Conservation (phyloP, 768 basidiomycete species). For the Amanita exitialis region DNA sequence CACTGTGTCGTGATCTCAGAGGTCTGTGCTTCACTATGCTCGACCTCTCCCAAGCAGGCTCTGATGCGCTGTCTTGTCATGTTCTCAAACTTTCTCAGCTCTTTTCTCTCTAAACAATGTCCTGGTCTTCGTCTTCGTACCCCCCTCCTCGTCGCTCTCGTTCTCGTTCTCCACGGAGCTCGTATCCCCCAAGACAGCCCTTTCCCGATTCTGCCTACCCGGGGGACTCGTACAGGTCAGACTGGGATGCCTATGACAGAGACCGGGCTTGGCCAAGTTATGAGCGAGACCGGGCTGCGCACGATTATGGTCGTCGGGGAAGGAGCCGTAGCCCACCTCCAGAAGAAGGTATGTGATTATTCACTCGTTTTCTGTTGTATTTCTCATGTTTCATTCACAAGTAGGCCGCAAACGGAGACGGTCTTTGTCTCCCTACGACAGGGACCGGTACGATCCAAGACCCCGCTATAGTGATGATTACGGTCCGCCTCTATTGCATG, state of each 20-base stretch:
- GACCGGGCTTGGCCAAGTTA: conserved; percentile 57
- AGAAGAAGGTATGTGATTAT: conserved; percentile 48
- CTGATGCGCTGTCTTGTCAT: conserved; percentile 55
- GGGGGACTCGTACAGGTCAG: conserved; percentile 45
- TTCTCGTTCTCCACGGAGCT: conserved; percentile 68
- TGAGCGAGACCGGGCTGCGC: conserved; percentile 58
- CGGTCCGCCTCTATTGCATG: conserved; percentile 35
- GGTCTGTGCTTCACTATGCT: conserved; percentile 93
- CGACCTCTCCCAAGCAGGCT: conserved; percentile 69
- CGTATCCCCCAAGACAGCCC: conserved; percentile 43
- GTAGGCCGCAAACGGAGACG: conserved; percentile 70
- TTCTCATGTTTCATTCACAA: conserved; percentile 14
- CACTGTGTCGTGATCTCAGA: conserved; percentile 58
- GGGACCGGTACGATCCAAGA: conserved; percentile 75
- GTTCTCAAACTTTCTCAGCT: conserved; percentile 48
- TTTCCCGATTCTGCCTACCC: conserved; percentile 49
- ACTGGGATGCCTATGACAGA: conserved; percentile 68
- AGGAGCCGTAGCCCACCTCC: conserved; percentile 68
- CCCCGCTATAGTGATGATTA: conserved; percentile 77
- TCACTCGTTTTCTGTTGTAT: not conserved
- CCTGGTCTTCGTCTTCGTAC: conserved; percentile 72
- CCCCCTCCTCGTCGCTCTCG: conserved; percentile 70
- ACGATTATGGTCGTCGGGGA: conserved; percentile 61
- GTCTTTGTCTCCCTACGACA: conserved; percentile 73
- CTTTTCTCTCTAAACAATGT: conserved; percentile 60